These are phyloP conservation scores for Conoideocrella luteorostrata DNA, from an alignment of 2,329 filamentous ascomycete species.

Conservation along the genomic window DNA sequence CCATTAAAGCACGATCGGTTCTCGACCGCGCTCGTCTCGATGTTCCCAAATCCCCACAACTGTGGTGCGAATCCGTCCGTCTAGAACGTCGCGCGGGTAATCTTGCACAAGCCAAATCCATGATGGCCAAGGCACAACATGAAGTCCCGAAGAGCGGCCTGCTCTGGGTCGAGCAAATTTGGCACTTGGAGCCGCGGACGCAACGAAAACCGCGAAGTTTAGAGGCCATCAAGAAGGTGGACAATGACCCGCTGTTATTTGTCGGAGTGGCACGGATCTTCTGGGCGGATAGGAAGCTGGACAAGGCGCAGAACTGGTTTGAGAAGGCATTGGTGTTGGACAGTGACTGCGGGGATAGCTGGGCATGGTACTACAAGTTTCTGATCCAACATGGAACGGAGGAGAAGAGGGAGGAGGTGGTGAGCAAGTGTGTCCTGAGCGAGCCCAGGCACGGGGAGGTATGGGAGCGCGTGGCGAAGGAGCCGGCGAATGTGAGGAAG, in stretches of 20 bases:
- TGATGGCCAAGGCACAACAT: constrained; percentile 91
- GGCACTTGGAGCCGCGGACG: constrained; percentile 84
- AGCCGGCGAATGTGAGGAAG: constrained; percentile 72
- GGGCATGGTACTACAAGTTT: constrained; percentile 99
- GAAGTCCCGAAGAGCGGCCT: constrained; percentile 83
- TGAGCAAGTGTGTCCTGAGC: constrained; percentile 71
- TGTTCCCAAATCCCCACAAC: constrained; percentile 72
- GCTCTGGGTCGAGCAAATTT: constrained; percentile 91
- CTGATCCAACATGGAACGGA: constrained; percentile 85
- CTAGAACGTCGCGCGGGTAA: constrained; percentile 87
- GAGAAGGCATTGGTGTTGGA: constrained; percentile 90
- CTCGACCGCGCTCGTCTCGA: constrained; percentile 86
- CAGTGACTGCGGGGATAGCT: constrained; percentile 81
- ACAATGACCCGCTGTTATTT: constrained; percentile 84
- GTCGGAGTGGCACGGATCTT: constrained; percentile 92
- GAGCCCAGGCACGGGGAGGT: constrained; percentile 90
- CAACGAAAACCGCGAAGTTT: constrained; percentile 86
- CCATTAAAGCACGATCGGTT: constrained; percentile 88
- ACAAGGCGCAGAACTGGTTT: constrained; percentile 96
- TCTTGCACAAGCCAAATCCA: constrained; percentile 71
- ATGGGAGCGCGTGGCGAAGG: constrained; percentile 83
- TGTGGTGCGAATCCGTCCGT: constrained; percentile 92
- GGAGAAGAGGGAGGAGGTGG: constrained; percentile 81
- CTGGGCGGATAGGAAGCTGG: constrained; percentile 86
- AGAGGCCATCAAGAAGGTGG: constrained; percentile 94